Evolutionary conservation across 352 stramenopile species (phyloP), one percentile per base, ranked within the genome.

Genomic region (Globisporangium polare): DNA sequence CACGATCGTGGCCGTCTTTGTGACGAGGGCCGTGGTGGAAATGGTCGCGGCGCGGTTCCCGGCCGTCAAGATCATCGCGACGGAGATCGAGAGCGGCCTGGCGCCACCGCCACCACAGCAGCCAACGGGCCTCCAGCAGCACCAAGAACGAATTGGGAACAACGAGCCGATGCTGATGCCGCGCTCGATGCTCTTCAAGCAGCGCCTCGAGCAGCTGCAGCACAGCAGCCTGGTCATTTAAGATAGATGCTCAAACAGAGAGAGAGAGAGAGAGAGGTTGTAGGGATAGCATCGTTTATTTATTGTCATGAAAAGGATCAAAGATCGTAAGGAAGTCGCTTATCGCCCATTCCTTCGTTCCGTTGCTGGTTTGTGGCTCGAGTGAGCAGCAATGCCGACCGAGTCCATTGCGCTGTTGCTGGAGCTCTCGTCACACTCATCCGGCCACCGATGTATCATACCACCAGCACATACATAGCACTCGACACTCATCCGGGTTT

Each of bases 1-100:
- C 49, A 64, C 58, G 49, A 37, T 64, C 49, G 49, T 64, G n/a
- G 58, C 58, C 2, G 58, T 64, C 24, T 64, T 64, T n/a, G 58
- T 53, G 49, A 33, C 58, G n/a, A 24, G 49, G 26, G 47, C 35
- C 13, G 58, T 64, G 12, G 58, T 58, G 2, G 58, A 64, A n/a
- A 26, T 64, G 24, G 58, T 64, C 9, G 35, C 50, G 58, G 43
- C 18, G 22, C 52, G 52, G 24, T 64, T 64, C 26, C 58, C 58
- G 2, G 26, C 49, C 2, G 58, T 64, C 24, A 49, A 35, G 22
- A 58, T 64, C 37, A 64, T 64, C 58, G 47, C 39, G 35, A 64
- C 58, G 5, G 58, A 64, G 22, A 41, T 64, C 15, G 58, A 64
- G 39, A 43, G 58, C 26, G 56, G 43, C 15, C 41, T 43, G 2